Evolutionary conservation across 176 grass and related monocot genomes (phyloP).

Genomic region (Oryza meridionalis): DNA sequence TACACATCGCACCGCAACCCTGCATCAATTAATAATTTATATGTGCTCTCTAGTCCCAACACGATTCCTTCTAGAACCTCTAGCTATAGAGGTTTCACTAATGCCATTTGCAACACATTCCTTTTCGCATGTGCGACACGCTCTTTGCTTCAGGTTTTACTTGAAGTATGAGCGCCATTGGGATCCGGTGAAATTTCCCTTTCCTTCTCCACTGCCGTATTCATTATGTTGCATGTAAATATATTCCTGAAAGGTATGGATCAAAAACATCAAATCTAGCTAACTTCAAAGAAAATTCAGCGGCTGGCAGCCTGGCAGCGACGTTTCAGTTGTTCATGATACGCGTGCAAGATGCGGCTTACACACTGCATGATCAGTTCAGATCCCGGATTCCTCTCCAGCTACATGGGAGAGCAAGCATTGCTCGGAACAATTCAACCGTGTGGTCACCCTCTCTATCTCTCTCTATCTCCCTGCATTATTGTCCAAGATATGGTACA

Average conservation of each 20-base stretch:
- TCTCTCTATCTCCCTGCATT: background rate
- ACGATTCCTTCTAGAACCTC: background rate
- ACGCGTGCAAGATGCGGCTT: background rate
- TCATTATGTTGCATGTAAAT: background rate
- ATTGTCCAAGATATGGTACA: background rate
- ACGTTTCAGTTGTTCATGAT: background rate
- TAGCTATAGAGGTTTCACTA: background rate
- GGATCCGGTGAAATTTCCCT: background rate
- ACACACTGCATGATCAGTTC: background rate
- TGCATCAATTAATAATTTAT: background rate
- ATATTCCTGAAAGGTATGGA: conserved; percentile 1
- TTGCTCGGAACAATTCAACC: background rate
- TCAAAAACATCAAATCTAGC: background rate
- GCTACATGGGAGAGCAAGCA: background rate
- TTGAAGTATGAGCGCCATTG: background rate
- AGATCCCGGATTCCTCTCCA: background rate
- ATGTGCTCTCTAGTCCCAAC: background rate
- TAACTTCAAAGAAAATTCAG: background rate
- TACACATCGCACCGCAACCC: background rate
- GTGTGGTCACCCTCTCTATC: background rate
- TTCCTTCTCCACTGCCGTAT: background rate
- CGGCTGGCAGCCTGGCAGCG: background rate
- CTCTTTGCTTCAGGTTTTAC: background rate
- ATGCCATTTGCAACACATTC: too few species aligned
- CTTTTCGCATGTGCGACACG: too few species aligned